Evolutionary conservation across 148 eudicot genomes (phyloP).

Genomic region (Simmondsia chinensis): DNA sequence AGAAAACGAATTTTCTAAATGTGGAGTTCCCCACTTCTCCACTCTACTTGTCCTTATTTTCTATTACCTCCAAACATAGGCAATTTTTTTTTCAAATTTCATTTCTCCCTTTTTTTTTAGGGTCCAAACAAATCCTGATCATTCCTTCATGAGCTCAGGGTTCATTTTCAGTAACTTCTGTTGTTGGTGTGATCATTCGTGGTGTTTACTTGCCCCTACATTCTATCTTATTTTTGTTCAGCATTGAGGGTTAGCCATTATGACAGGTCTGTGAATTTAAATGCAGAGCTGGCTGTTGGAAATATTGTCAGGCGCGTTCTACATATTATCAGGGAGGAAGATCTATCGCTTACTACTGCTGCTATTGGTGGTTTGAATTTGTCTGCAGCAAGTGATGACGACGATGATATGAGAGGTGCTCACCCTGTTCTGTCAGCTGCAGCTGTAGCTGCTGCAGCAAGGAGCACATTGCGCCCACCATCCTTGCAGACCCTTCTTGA

Average conservation of each 20-base stretch:
- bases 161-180: too few relatives aligned
- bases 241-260: neutral
- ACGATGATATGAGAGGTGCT: slow-evolving; percentile 36
- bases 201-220: too few relatives aligned
- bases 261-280: slow-evolving; percentile 3
- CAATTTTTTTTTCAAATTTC: too few relatives aligned
- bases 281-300: slow-evolving; percentile 96
- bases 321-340: slow-evolving; percentile 91
- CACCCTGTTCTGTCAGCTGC: slow-evolving; percentile 77
- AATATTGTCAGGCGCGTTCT: slow-evolving; percentile 89
- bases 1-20: too few relatives aligned
- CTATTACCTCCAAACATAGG: too few relatives aligned
- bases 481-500: slow-evolving; percentile 96
- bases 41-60: too few relatives aligned
- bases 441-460: slow-evolving; percentile 84
- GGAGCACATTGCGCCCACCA: slow-evolving; percentile 88
- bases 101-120: too few relatives aligned
- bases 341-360: slow-evolving; percentile 73
- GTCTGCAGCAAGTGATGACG: slow-evolving; percentile 74
- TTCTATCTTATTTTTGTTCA: too few relatives aligned
- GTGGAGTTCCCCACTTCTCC: too few relatives aligned
- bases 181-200: too few relatives aligned
- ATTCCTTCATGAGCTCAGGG: too few relatives aligned
- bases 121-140: too few relatives aligned
- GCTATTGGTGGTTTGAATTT: slow-evolving; percentile 69